Evolutionary conservation across 2,329 filamentous ascomycete species (phyloP), one percentile per base, ranked within the genome.

Genomic region (Neospermospora avenae): DNA sequence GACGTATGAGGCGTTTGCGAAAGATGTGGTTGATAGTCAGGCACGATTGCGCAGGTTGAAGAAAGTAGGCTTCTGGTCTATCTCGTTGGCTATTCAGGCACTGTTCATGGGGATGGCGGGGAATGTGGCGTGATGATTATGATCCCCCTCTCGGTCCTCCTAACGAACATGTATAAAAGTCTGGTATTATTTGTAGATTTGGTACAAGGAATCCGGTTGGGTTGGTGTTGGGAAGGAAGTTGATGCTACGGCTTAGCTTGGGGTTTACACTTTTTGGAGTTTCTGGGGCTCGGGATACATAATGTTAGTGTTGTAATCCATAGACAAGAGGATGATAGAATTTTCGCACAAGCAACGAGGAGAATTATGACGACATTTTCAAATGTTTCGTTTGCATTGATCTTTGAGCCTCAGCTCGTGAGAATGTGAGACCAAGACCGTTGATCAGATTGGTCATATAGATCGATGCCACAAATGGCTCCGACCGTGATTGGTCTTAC

Each of bases 51-150:
- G 93, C 54, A 83, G 95, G 46, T 88, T 99, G 72, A 96, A 93
- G 74, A 96, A 98, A 76, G 95, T 96, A 28, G 95, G 95, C 34
- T 87, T 98, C 70, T 99, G 95, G 95, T 96, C 92, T 3, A 81
- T 98, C 58, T 93, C 93, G 68, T 79, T 99, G 59, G 91, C 93
- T 6, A 90, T 93, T 7, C 95, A 99, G 73, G 95, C 93, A 3
- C 82, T 99, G 37, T 95, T 98, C 72, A 89, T 98, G 77, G 95
- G 95, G 10, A 89, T 98, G 81, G 93, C 93, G 4, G 93, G 93
- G 16, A 95, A 92, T 66, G 78, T 87, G 62, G 80, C 86, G 54
- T 85, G 68, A 69, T 53, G n/a, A 3, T 56, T 42, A 61, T 39
- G 59, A 66, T 48, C 64, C 58, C 64, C 57, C 55, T 53, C 61